A percentile compares a stretch with the other conserved stretches of the same genome.
These are phyloP conservation scores for Saturnispora halmiae DNA, from an alignment of 805 yeast species.

Conservation along the genomic window DNA sequence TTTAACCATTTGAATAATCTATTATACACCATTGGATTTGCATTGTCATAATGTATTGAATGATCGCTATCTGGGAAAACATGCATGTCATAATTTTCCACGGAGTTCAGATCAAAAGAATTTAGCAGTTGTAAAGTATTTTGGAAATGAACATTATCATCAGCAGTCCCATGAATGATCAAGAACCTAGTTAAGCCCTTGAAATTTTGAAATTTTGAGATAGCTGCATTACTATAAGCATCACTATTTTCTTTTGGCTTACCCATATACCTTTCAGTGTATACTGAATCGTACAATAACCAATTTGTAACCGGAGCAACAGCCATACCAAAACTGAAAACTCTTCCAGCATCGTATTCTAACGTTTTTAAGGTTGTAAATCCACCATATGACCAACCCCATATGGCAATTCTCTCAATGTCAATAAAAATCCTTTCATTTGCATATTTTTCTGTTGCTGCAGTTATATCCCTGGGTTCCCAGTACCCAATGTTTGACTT, in stretches of 20 bases:
- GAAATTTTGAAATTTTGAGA: slow-evolving; percentile 36
- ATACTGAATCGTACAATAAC: slow-evolving; percentile 66
- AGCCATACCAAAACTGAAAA: slow-evolving; percentile 67
- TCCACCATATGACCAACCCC: slow-evolving; percentile 92
- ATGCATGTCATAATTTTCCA: slow-evolving; percentile 78
- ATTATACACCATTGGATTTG: slow-evolving; percentile 62
- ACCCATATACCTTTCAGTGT: slow-evolving; percentile 72
- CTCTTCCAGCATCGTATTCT: slow-evolving; percentile 53
- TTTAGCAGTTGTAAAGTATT: slow-evolving; percentile 58
- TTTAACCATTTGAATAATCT: slow-evolving; percentile 61
- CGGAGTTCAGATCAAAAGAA: slow-evolving; percentile 37
- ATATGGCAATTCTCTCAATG: slow-evolving; percentile 47
- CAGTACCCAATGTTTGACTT: slow-evolving; percentile 53
- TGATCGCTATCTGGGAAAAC: slow-evolving; percentile 94
- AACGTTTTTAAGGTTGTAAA: slow-evolving; percentile 65
- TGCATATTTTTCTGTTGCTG: slow-evolving; percentile 43
- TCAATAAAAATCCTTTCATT: slow-evolving; percentile 40
- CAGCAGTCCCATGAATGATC: slow-evolving; percentile 76
- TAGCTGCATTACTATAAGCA: slow-evolving; percentile 42
- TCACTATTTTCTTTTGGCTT: slow-evolving; percentile 38
- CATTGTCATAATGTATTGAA: slow-evolving; percentile 70
- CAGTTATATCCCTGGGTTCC: slow-evolving; percentile 65
- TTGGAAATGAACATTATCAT: slow-evolving; percentile 75
- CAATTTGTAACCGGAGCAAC: slow-evolving; percentile 84
- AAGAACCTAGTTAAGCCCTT: slow-evolving; percentile 46